These are phyloP conservation scores for Pythium angustatum DNA, from an alignment of 352 stramenopile genomes.

Conservation along the genomic window DNA sequence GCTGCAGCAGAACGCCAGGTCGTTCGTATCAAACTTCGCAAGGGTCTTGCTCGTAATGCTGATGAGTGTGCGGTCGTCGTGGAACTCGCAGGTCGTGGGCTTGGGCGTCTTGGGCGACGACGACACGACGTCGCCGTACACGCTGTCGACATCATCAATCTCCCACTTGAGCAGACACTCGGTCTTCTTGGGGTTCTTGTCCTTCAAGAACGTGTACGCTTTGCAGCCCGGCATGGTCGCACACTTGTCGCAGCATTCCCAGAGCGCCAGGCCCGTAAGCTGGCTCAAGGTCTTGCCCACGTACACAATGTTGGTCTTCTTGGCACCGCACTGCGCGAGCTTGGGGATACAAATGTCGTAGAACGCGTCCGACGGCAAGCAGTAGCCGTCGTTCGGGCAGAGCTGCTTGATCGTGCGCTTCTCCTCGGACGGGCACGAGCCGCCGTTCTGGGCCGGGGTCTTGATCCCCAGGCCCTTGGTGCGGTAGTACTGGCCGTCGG, in stretches of 20 bases:
- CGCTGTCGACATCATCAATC: not conserved
- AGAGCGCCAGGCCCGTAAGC: not conserved
- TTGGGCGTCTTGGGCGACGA: not conserved
- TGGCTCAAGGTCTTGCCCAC: not conserved
- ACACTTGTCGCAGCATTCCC: slow-evolving; percentile 8
- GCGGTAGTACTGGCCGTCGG: slow-evolving; percentile 6
- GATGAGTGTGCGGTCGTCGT: not conserved
- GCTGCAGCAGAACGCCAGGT: not conserved
- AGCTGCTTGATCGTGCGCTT: not conserved
- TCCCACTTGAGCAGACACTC: slow-evolving; percentile 9
- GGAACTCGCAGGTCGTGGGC: not conserved
- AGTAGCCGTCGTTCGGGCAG: slow-evolving; percentile 2
- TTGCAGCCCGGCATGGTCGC: not conserved
- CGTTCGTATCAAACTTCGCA: not conserved
- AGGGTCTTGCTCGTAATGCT: not conserved
- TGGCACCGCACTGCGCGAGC: slow-evolving; percentile 7
- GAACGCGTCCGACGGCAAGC: slow-evolving; percentile 1
- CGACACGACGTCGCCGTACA: not conserved
- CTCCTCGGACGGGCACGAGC: not conserved
- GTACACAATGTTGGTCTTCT: not conserved
- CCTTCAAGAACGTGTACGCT: slow-evolving; percentile 2
- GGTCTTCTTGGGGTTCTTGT: not conserved
- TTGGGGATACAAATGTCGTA: slow-evolving; percentile 8
- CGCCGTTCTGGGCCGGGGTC: slow-evolving; percentile 3
- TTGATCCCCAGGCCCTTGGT: slow-evolving; percentile 6